Evolutionary conservation across 2,329 filamentous ascomycete genomes (phyloP).

Genomic region (Alternaria consortialis): DNA sequence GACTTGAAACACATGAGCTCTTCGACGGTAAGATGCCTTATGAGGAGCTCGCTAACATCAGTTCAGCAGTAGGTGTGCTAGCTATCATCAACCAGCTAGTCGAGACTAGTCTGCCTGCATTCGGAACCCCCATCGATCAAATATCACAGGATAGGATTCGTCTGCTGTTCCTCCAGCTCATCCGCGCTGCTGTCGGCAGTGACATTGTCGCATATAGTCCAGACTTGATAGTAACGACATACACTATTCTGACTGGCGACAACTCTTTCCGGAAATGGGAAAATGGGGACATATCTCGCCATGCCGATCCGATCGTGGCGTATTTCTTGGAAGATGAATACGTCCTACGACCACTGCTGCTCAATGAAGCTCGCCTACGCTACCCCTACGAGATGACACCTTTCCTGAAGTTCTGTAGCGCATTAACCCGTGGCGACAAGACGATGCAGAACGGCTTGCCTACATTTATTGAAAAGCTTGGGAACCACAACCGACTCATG

Average conservation of each 20-base stretch:
- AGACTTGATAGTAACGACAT: slow-evolving; percentile 72
- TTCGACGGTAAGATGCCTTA: slow-evolving; percentile 38
- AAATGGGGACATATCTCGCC: slow-evolving; percentile 26
- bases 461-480: slow-evolving; percentile 68
- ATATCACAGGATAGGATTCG: slow-evolving; percentile 71
- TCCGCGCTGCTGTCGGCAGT: slow-evolving; percentile 69
- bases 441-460: slow-evolving; percentile 60
- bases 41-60: slow-evolving; percentile 38
- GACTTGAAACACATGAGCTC: slow-evolving; percentile 35
- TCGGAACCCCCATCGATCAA: slow-evolving; percentile 58
- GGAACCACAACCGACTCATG: slow-evolving; percentile 77
- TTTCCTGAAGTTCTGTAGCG: slow-evolving; percentile 76
- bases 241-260: slow-evolving; percentile 69
- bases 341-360: slow-evolving; percentile 64
- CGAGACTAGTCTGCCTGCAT: slow-evolving; percentile 47
- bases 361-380: slow-evolving; percentile 75
- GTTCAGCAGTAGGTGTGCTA: slow-evolving; percentile 36
- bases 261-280: slow-evolving; percentile 48
- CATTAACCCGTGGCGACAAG: slow-evolving; percentile 62
- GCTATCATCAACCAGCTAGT: slow-evolving; percentile 38
- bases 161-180: slow-evolving; percentile 71
- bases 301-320: slow-evolving; percentile 53
- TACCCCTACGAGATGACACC: slow-evolving; percentile 88
- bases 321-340: slow-evolving; percentile 65
- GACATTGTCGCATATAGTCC: slow-evolving; percentile 73